Conservation (phyloP, 768 basidiomycete genomes). For the Lentinula boryana region DNA sequence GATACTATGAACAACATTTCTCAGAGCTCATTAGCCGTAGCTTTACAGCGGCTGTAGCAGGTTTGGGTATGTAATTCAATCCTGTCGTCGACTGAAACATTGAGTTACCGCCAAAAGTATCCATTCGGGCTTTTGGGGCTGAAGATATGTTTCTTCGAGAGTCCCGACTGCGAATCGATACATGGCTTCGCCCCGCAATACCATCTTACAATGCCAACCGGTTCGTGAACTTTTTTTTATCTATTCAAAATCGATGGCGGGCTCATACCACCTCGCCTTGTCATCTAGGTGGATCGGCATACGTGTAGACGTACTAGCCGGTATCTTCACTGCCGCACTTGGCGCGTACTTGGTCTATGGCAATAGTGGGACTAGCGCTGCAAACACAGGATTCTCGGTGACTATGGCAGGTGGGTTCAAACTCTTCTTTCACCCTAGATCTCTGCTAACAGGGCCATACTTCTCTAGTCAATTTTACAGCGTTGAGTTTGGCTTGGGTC, state of each 20-base stretch:
- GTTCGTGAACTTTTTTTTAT: background rate
- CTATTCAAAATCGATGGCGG: no score
- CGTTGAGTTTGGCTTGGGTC: conserved; percentile 45
- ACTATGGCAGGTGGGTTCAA: conserved; percentile 36
- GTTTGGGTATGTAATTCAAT: conserved; percentile 34
- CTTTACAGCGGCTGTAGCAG: conserved; percentile 52
- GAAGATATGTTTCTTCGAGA: conserved; percentile 40
- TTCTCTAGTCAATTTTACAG: conserved; percentile 43
- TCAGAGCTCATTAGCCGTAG: conserved; percentile 15
- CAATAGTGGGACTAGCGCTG: conserved; percentile 28
- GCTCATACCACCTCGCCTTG: no score
- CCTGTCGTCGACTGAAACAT: conserved; percentile 1
- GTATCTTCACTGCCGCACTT: conserved; percentile 45
- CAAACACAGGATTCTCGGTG: conserved; percentile 46
- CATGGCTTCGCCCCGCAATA: conserved; percentile 38
- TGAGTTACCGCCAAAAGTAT: conserved; percentile 22
- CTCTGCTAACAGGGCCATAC: background rate
- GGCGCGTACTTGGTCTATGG: conserved; percentile 51
- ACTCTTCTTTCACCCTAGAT: background rate
- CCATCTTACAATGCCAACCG: conserved; percentile 50
- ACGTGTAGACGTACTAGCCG: conserved; percentile 54
- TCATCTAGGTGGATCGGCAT: conserved; percentile 28
- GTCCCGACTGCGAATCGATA: conserved; percentile 47
- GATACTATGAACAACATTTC: conserved; percentile 17
- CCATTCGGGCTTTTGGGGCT: conserved; percentile 64